Evolutionary conservation across 164 flowering plant genomes (phyloP), one percentile per base, ranked within the genome.

Genomic region (Nelumbo lutea): DNA sequence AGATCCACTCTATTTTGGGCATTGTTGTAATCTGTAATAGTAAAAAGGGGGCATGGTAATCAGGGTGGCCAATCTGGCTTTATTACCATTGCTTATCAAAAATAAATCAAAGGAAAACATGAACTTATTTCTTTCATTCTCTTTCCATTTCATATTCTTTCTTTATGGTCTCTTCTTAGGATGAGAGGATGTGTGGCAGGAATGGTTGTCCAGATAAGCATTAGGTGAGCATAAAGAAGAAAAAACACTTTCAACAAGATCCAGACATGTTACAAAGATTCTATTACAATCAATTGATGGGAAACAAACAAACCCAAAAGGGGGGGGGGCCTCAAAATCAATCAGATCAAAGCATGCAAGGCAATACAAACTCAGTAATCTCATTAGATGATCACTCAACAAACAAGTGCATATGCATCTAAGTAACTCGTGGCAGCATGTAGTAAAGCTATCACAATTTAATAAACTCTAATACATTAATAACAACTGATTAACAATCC

Each of bases 401-500:
- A 6, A 50, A 64, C 14, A 48, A 64, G 42, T 9, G 50, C n/a
- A 64, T 41, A 48, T 39, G 50, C n/a, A 64, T 41, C 38, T 39
- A 65, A 10, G 44, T n/a, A 53, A 66, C 40, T 14, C 45, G 15
- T 61, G 66, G 14, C 4, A 42, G 53, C 11, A 62, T 1, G 7
- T 2, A 6, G 40, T 56, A 6, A 11, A 61, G 9, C 48, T 8
- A 41, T 50, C 42, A 48, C 45, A 70, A 4, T 42, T 50, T 27
- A 52, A 38, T 51, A 6, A n/a, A 69, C 58, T 42, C 42, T 62
- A 39, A 65, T 13, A 70, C 45, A 42, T 42, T 13, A 59, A 9
- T 58, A 73, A 72, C 56, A 47, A 67, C 67, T 51, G 72, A 79
- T 80, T 77, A 72, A 76, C 71, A 73, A 60, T 69, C 84, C 73